Evolutionary conservation across 2,329 filamentous ascomycete species (phyloP).

Genomic region (Hysterium pulicare): DNA sequence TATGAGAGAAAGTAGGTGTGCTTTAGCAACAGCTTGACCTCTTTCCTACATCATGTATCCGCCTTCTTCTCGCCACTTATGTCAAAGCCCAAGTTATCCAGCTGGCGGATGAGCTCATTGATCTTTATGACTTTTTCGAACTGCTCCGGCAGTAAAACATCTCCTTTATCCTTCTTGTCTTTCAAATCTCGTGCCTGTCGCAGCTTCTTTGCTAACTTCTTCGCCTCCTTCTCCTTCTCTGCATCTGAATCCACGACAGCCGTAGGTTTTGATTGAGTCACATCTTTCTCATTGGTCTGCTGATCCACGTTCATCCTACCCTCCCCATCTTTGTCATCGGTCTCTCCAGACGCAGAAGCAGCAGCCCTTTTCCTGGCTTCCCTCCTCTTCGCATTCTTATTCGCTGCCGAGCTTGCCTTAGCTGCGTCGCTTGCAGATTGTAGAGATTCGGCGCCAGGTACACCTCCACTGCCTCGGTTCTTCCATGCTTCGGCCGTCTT

Average conservation of each 20-base stretch:
- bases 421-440: slow-evolving; percentile 47
- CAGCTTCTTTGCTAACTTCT: slow-evolving; percentile 89
- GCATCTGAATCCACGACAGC: slow-evolving; percentile 59
- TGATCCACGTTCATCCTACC: slow-evolving; percentile 42
- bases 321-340: slow-evolving; percentile 34
- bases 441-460: slow-evolving; percentile 67
- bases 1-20: too few relatives aligned
- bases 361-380: slow-evolving; percentile 64
- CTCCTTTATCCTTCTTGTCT: slow-evolving; percentile 85
- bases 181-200: slow-evolving; percentile 88
- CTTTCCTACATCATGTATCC: slow-evolving; percentile 20
- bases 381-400: slow-evolving; percentile 82
- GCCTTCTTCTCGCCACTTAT: slow-evolving; percentile 65
- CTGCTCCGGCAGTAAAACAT: slow-evolving; percentile 83
- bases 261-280: slow-evolving; percentile 16
- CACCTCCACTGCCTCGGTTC: slow-evolving; percentile 64
- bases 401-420: slow-evolving; percentile 52
- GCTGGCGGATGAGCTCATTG: slow-evolving; percentile 83
- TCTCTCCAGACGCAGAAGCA: slow-evolving; percentile 34
- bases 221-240: slow-evolving; percentile 88
- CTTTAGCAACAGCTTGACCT: neutral
- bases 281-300: slow-evolving; percentile 16
- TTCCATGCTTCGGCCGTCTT: slow-evolving; percentile 82
- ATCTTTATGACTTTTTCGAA: slow-evolving; percentile 98
- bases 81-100: slow-evolving; percentile 82